Evolutionary conservation across 1,139 yeast species (phyloP), one percentile per base, ranked within the genome.

Genomic region (Candida frijolesensis): DNA sequence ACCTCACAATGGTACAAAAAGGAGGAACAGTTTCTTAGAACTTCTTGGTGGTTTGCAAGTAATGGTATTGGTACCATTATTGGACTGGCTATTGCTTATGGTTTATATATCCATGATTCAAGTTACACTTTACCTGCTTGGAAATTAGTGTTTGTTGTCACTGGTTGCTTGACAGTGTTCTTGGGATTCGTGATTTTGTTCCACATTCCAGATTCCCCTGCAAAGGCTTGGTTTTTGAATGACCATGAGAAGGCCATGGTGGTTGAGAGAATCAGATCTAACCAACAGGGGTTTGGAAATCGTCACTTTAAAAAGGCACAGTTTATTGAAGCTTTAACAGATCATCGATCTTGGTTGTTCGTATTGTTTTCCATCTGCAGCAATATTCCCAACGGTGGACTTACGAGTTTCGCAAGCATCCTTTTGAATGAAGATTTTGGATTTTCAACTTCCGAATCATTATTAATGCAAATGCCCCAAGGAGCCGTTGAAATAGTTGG

Each of bases 231-330:
- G 70, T 71, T 65, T 47, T 69, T 83, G 45, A 67, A 69, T 11
- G 76, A 72, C 9, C 69, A 73, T 34, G 89, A 85, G 54, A 79
- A 78, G 49, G 52, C 57, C 14, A 53, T 67, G 32, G 73, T 68
- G 6, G 72, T 72, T 34, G 70, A 72, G 50, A 57, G 75, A 55
- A 62, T 68, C 33, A 66, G 78, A 60, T 57, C 56, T 1, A 76
- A 77, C 54, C 68, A 72, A 46, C 80, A 84, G 58, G 86, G 87
- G 14, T 80, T 82, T 53, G 86, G 86, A 46, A 79, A 79, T 57
- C 74, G 71, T 51, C 70, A 72, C 42, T 75, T 82, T 65, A 84
- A 85, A 57, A 68, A 62, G 61, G 65, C 79, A 45, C 91, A 85
- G 60, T 69, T 83, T 41, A 63, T 63, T 16, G 83, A 84, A 58